Base-by-base conservation (phyloP, 1,284 basidiomycete species). In the Pascua guehoae region DNA sequence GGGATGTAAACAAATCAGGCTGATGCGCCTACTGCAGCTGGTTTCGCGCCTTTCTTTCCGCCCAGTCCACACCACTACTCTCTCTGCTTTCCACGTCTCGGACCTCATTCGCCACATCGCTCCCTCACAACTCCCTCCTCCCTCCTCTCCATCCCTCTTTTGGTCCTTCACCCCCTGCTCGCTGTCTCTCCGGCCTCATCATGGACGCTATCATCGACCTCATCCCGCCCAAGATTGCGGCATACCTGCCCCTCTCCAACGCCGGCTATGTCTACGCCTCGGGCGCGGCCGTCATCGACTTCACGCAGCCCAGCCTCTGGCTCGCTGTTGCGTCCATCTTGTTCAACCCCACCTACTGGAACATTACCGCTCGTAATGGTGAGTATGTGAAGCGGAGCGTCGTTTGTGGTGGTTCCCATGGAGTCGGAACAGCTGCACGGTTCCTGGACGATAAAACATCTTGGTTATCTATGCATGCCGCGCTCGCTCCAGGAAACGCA, bases 261-360 rank as follows among this genome's bases (percentile, higher is more conserved):
- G 65, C 69, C 15, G 51, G 51, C 12, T 68, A 65, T 57, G 55
- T 63, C 11, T 73, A 75, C 60, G 56, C 60, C 16, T 52, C 62
- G 8, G 53, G 58, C 11, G 12, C 62, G 17, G 56, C 66, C 10
- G 56, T 73, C 16, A 64, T 78, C 48, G 86, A 93, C 77, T 74
- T 82, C 24, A 82, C 80, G 41, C 82, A 89, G 68, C 71, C 78
- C 2, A 88, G 88, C 32, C 73, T 96, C 41, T 83, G 81, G 71
- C 62, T 88, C 24, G 85, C 85, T 1, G 63, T 88, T 15, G 78
- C 82, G 1, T 76, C 86, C 56, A 88, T 92, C 50, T 71, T 84
- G 14, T 95, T 96, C 81, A 97, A 97, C 71, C 94, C 94, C 0
- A 85, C 86, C 2, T 94, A 89, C 66, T 98, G 94, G 95, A 98